Evolutionary conservation across 495 filamentous ascomycete species (phyloP).

Genomic region (Talaromyces liani): DNA sequence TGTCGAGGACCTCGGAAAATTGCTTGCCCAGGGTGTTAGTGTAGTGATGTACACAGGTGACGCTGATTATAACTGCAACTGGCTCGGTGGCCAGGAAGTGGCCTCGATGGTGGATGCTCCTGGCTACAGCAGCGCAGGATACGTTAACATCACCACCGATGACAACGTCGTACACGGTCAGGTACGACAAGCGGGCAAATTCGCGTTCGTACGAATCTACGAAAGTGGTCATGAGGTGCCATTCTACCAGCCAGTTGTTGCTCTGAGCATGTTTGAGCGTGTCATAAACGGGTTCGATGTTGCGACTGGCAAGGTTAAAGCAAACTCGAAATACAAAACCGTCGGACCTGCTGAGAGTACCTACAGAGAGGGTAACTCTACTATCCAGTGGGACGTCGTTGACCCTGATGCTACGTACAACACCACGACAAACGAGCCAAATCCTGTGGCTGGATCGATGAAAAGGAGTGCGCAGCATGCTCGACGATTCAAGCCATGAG

Average conservation of each 20-base stretch:
- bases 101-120: constrained; percentile 36
- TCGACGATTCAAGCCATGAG: not conserved
- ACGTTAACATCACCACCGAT: constrained; percentile 45
- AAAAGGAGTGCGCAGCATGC: not conserved
- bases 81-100: constrained; percentile 48
- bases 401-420: constrained; percentile 48
- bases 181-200: constrained; percentile 59
- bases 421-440: constrained; percentile 40
- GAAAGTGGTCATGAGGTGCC: constrained; percentile 66
- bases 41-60: constrained; percentile 53
- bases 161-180: constrained; percentile 54
- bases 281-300: constrained; percentile 49
- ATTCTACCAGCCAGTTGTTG: constrained; percentile 58
- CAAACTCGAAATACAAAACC: constrained; percentile 34
- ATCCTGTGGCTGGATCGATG: constrained; percentile 11
- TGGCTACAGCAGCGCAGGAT: constrained; percentile 40
- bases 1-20: constrained; percentile 37
- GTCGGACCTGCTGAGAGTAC: constrained; percentile 41
- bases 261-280: constrained; percentile 53
- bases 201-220: constrained; percentile 63
- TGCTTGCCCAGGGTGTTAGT: constrained; percentile 45
- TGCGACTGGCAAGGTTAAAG: constrained; percentile 44
- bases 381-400: constrained; percentile 43
- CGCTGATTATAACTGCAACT: constrained; percentile 59
- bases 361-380: constrained; percentile 51